Evolutionary conservation across 306 rosid genomes (phyloP).

Genomic region (Lathyrus aphaca): DNA sequence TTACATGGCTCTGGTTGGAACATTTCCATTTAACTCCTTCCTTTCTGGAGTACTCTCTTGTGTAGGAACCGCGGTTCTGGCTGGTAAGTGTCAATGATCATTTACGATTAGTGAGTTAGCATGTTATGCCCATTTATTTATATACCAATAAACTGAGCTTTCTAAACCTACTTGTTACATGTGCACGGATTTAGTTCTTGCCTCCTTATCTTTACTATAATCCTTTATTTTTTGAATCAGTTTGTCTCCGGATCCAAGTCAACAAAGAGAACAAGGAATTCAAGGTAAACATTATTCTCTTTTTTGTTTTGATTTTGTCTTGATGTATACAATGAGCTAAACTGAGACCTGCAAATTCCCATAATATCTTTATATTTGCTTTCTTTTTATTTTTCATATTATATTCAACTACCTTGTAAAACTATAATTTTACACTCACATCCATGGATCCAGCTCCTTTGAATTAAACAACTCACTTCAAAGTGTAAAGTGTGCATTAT

Average conservation of each 20-base stretch:
- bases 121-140: constrained; percentile 4
- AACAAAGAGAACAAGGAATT: constrained; percentile 92
- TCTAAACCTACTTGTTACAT: constrained; percentile 8
- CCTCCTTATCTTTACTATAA: constrained; percentile 32
- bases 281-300: constrained; percentile 57
- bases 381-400: not conserved
- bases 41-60: constrained; percentile 91
- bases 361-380: not conserved
- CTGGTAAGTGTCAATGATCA: constrained; percentile 61
- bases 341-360: not conserved
- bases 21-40: constrained; percentile 93
- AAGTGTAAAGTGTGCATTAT: too few relatives aligned
- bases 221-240: constrained; percentile 50
- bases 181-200: not conserved
- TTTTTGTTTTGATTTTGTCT: not conserved
- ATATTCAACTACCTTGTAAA: too few relatives aligned
- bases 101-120: not conserved
- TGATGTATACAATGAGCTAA: not conserved
- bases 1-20: constrained; percentile 82
- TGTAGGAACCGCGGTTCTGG: constrained; percentile 87
- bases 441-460: too few relatives aligned
- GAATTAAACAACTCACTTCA: too few relatives aligned
- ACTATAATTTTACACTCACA: too few relatives aligned
- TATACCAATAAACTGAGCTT: not conserved
- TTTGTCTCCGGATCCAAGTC: constrained; percentile 94